Evolutionary conservation across 257 asterid genomes (phyloP).

Genomic region (Paulownia fortunei): DNA sequence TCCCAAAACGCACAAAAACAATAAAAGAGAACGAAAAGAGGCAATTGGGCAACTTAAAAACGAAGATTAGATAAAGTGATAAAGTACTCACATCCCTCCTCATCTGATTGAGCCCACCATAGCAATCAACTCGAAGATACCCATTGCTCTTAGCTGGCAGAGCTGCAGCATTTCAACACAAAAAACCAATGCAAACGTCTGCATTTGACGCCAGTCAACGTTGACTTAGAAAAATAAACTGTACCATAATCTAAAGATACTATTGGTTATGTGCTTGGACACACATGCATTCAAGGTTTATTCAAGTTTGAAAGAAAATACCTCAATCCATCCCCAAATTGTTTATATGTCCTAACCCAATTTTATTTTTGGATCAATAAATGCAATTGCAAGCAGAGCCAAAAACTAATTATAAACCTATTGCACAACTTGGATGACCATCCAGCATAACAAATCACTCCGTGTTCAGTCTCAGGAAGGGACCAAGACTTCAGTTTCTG

Average conservation of each 20-base stretch:
- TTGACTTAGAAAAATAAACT: constrained; percentile 54
- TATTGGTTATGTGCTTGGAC: neutral
- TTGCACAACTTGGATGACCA: neutral
- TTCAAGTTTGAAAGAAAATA: neutral
- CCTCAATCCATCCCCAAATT: neutral
- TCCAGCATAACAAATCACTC: neutral
- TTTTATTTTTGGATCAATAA: constrained; percentile 16
- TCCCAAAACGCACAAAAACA: constrained; percentile 5
- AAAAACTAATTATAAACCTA: neutral
- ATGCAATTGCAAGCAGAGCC: neutral
- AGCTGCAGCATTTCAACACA: constrained; percentile 98
- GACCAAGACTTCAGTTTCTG: neutral
- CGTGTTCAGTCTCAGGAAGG: neutral
- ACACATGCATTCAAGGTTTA: neutral
- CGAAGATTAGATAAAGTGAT: constrained; percentile 8
- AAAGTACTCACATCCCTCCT: constrained; percentile 89
- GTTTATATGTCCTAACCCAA: constrained; percentile 3
- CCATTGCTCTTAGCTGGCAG: constrained; percentile 83
- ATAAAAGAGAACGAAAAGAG: constrained; percentile 1
- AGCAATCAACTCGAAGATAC: constrained; percentile 95
- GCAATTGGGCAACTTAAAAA: neutral
- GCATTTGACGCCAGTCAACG: constrained; percentile 80
- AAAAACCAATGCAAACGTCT: constrained; percentile 91
- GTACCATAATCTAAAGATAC: constrained; percentile 3
- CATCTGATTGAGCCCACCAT: constrained; percentile 99